phyloP scores from a whole-genome alignment of 768 basidiomycete species.

The Mycena vitilis region DNA sequence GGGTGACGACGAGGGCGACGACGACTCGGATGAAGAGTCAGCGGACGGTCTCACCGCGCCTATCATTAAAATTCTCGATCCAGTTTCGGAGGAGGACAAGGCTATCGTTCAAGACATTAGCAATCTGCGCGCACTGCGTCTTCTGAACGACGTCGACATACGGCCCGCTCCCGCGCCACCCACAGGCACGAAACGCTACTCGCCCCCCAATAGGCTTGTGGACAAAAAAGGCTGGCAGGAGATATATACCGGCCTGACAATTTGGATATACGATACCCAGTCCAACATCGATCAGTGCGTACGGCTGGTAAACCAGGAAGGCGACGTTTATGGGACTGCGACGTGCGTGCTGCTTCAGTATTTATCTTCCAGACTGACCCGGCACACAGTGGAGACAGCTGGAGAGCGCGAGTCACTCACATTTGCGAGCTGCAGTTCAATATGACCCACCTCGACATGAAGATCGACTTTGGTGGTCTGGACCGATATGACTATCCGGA shows the following conservation, averaged over 20 bases:
- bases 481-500: slow-evolving; percentile 80
- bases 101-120: slow-evolving; percentile 61
- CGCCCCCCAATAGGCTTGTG: slow-evolving; percentile 67
- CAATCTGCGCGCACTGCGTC: slow-evolving; percentile 73
- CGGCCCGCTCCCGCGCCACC: slow-evolving; percentile 63
- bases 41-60: slow-evolving; percentile 47
- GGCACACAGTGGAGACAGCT: slow-evolving; percentile 76
- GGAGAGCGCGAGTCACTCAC: slow-evolving; percentile 78
- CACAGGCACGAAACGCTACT: slow-evolving; percentile 56
- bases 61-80: slow-evolving; percentile 65
- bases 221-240: slow-evolving; percentile 79
- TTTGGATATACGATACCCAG: slow-evolving; percentile 81
- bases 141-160: slow-evolving; percentile 79
- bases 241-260: slow-evolving; percentile 70
- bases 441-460: slow-evolving; percentile 68
- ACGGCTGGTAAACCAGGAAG: slow-evolving; percentile 69
- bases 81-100: slow-evolving; percentile 55
- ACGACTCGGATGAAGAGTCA: slow-evolving; percentile 46
- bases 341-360: slow-evolving; percentile 61
- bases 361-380: neutral
- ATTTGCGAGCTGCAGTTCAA: slow-evolving; percentile 80
- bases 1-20: slow-evolving; percentile 45
- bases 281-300: slow-evolving; percentile 77
- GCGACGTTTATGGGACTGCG: slow-evolving; percentile 80
- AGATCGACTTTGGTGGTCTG: slow-evolving; percentile 79